Evolutionary conservation across 176 grass and related monocot genomes (phyloP).

Genomic region (Ensete ventricosum): DNA sequence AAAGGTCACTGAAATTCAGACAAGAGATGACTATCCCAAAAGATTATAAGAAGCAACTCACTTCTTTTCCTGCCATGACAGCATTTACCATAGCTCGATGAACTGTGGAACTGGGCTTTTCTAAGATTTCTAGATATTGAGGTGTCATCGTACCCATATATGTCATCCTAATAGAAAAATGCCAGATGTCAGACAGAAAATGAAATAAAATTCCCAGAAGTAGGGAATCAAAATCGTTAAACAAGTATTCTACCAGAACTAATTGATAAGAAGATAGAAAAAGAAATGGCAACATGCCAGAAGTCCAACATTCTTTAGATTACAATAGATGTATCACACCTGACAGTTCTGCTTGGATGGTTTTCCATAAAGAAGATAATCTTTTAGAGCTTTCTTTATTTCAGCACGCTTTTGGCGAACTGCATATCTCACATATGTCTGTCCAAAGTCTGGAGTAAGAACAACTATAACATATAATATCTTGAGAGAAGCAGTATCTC

Average conservation of each 20-base stretch:
- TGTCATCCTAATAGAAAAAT: background rate
- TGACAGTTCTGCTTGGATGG: conserved; percentile 31
- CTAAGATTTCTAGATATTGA: conserved; percentile 37
- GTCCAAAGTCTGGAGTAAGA: conserved; percentile 3
- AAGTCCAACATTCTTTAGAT: background rate
- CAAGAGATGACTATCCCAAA: too few species aligned
- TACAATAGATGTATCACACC: conserved; percentile 10
- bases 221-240: too few species aligned
- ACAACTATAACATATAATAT: background rate
- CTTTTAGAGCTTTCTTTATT: conserved; percentile 68
- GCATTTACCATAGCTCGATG: conserved; percentile 30
- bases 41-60: conserved; percentile 17
- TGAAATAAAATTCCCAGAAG: too few species aligned
- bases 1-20: too few species aligned
- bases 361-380: conserved; percentile 79
- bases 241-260: too few species aligned
- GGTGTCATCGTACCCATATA: conserved; percentile 22
- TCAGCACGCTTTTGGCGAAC: conserved; percentile 63
- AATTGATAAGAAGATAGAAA: background rate
- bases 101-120: conserved; percentile 35
- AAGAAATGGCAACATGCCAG: background rate
- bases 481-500: background rate
- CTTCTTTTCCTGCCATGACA: conserved; percentile 40
- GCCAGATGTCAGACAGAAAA: background rate
- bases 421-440: conserved; percentile 63